Conservation (phyloP, 768 basidiomycete genomes). For the Boletus rubroflammeus region DNA sequence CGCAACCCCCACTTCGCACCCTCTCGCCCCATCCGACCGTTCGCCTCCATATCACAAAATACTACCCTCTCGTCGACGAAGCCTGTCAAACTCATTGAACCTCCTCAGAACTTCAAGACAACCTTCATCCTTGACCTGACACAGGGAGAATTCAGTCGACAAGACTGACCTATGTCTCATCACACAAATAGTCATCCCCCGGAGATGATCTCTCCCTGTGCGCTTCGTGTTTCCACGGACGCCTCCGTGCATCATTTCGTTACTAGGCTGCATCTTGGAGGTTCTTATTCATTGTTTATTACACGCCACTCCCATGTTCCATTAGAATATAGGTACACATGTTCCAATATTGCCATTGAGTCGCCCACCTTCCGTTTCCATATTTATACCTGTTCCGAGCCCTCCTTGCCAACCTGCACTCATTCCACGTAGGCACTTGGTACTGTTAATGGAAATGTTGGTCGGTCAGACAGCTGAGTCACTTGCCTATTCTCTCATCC, state of each 20-base stretch:
- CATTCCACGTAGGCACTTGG: not conserved
- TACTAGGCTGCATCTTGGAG: slow-evolving; percentile 2
- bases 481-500: not conserved
- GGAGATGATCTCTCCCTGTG: not conserved
- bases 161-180: slow-evolving; percentile 37
- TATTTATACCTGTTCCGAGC: slow-evolving; percentile 1
- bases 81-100: slow-evolving; percentile 73
- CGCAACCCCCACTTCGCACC: slow-evolving; percentile 56
- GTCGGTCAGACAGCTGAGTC: not conserved
- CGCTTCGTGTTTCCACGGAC: not conserved
- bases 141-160: slow-evolving; percentile 77
- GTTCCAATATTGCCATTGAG: slow-evolving; percentile 14
- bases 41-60: slow-evolving; percentile 51
- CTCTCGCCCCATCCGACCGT: slow-evolving; percentile 77
- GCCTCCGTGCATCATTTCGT: not conserved
- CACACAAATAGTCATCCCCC: not conserved
- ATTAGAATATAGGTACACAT: slow-evolving; percentile 14
- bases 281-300: slow-evolving; percentile 26
- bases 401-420: not conserved
- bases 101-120: slow-evolving; percentile 65
- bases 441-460: slow-evolving; percentile 1
- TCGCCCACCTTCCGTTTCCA: not conserved
- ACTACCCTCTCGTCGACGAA: slow-evolving; percentile 33
- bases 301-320: slow-evolving; percentile 9
- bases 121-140: slow-evolving; percentile 78